Percentiles rank a stretch among this genome's conserved stretches.
These are phyloP conservation scores for Cytospora mali DNA, from an alignment of 2,329 filamentous ascomycete species.

Conservation along the genomic window DNA sequence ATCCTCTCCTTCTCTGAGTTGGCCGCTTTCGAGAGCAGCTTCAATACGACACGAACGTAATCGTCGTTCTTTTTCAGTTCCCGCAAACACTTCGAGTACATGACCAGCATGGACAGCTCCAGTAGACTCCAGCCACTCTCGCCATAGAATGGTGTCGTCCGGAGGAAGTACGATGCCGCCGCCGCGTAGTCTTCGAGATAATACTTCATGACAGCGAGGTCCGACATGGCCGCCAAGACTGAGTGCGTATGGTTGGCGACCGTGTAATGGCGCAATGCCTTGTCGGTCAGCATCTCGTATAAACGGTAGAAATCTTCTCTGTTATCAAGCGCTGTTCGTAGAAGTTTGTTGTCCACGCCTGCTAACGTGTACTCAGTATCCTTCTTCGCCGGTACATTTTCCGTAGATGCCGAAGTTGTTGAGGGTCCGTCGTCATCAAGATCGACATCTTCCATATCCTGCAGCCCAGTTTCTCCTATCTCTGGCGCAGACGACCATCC, in stretches of 20 bases:
- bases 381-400: constrained; percentile 28
- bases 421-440: constrained; percentile 49
- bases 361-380: constrained; percentile 35
- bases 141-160: constrained; percentile 77
- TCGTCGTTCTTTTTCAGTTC: constrained; percentile 76
- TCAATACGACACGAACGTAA: constrained; percentile 75
- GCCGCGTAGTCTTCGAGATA: constrained; percentile 71
- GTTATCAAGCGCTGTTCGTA: constrained; percentile 64
- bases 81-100: constrained; percentile 83
- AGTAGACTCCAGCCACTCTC: constrained; percentile 77
- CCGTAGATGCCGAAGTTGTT: constrained; percentile 30
- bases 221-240: constrained; percentile 75
- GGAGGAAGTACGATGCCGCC: constrained; percentile 77
- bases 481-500: constrained; percentile 69
- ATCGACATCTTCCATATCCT: constrained; percentile 60
- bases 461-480: constrained; percentile 46
- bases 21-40: constrained; percentile 70
- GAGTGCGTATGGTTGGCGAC: constrained; percentile 78
- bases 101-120: constrained; percentile 80
- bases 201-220: constrained; percentile 84
- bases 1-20: constrained; percentile 54
- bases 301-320: constrained; percentile 66
- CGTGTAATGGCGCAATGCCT: constrained; percentile 79
- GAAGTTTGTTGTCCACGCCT: constrained; percentile 58
- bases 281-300: constrained; percentile 79